phyloP scores from a whole-genome alignment of 1,284 basidiomycete genomes.

The Quambalaria eucalypti region DNA sequence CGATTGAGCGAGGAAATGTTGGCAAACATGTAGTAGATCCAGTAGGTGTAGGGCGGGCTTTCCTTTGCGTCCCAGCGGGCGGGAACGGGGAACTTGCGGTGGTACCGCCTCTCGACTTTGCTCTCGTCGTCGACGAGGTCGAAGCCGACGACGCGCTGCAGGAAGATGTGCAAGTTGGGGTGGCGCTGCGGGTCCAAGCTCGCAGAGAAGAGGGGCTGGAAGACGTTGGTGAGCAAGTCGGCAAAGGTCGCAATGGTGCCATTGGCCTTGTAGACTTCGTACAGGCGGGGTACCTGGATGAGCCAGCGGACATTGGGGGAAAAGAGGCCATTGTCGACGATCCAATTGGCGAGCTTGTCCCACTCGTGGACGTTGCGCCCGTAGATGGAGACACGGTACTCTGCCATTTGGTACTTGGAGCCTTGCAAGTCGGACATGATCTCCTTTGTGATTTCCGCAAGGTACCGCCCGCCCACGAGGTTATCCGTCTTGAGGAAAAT shows the following conservation, averaged over 20 bases:
- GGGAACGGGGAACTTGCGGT: slow-evolving; percentile 93
- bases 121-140: slow-evolving; percentile 97
- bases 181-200: slow-evolving; percentile 82
- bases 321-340: slow-evolving; percentile 82
- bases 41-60: slow-evolving; percentile 89
- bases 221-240: slow-evolving; percentile 85
- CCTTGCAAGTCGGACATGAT: slow-evolving; percentile 92
- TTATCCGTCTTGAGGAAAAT: slow-evolving; percentile 99
- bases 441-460: slow-evolving; percentile 91
- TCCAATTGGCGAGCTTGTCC: slow-evolving; percentile 97
- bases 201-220: slow-evolving; percentile 88
- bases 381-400: slow-evolving; percentile 95
- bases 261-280: slow-evolving; percentile 88
- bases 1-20: slow-evolving; percentile 91
- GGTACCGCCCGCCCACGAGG: slow-evolving; percentile 62
- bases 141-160: slow-evolving; percentile 91
- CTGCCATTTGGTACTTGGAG: slow-evolving; percentile 83
- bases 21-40: slow-evolving; percentile 90
- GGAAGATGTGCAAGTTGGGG: slow-evolving; percentile 87
- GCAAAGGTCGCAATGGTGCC: slow-evolving; percentile 79
- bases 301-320: slow-evolving; percentile 98
- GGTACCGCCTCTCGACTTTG: slow-evolving; percentile 79
- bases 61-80: slow-evolving; percentile 78
- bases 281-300: slow-evolving; percentile 88
- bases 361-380: slow-evolving; percentile 70